Base-by-base conservation (phyloP, 768 basidiomycete genomes). In the Xerocomus brunneocitrinus region DNA sequence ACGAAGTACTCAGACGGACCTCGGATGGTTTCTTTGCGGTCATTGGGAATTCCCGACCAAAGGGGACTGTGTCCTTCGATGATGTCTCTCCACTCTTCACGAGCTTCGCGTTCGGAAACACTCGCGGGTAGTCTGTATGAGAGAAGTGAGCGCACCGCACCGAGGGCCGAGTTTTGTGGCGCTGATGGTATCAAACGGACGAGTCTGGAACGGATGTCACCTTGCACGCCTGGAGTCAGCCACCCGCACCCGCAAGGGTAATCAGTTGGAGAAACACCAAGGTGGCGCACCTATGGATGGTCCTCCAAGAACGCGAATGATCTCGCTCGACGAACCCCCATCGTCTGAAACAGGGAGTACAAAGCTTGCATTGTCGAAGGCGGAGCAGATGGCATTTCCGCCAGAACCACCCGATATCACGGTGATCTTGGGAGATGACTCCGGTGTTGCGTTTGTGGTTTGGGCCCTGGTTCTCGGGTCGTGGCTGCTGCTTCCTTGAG, bases 391-490 rank as follows among this genome's bases (percentile, higher is more conserved):
- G 22, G 89, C 80, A 65, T 98, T 98, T 46, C 92, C 91, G 39
- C 94, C 94, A 32, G 93, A 93, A n/a, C 94, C 94, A 0, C 94
- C 94, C 47, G 91, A 94, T 50, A 98, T 80, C 47, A 97, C 79
- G 7, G 94, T 67, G 65, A 80, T 87, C 2, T 84, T 80, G 2
- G 77, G 65, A 13, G 54, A 52, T 22, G 50, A 28, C 24, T 49
- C 48, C 19, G 47, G 45, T 19, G 19, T 19, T 19, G 19, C 24
- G 41, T 48, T 54, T 49, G 40, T 55, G 10, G 50, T 44, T 40
- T 48, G 50, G 38, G 34, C 9, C 25, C 39, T 41, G n/a, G 44
- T 49, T 41, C 52, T 50, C 28, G 40, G 25, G 22, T 30, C 19
- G 48, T 39, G 34, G 49, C 12, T 31, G 32, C 4, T n/a, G 30